These are phyloP conservation scores for Capsella bursapastoris DNA, from an alignment of 345 rosid species.

Conservation along the genomic window DNA sequence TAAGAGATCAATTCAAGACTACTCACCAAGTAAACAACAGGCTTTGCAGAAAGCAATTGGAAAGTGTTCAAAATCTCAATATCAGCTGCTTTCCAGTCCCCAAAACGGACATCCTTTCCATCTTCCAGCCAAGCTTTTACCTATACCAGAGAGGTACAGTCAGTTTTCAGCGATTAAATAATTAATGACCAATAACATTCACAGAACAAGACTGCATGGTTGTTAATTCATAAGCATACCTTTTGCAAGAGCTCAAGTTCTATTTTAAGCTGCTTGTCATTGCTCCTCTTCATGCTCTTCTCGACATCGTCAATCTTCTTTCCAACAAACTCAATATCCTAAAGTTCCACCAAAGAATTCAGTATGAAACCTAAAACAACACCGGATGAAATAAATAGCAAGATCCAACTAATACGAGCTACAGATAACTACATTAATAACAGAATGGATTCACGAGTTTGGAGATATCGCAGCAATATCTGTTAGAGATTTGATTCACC, in stretches of 20 bases:
- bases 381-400: slow-evolving; percentile 2
- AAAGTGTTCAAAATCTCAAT: slow-evolving; percentile 91
- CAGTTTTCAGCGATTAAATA: slow-evolving; percentile 7
- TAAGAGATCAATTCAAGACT: slow-evolving; percentile 11
- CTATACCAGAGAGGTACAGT: slow-evolving; percentile 47
- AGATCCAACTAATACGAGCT: background rate
- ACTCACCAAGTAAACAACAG: slow-evolving; percentile 92
- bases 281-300: slow-evolving; percentile 99
- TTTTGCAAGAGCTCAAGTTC: slow-evolving; percentile 67
- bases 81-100: slow-evolving; percentile 98
- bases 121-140: slow-evolving; percentile 84
- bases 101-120: slow-evolving; percentile 87
- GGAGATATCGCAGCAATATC: slow-evolving; percentile 18
- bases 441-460: background rate
- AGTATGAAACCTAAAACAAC: slow-evolving; percentile 19
- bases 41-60: slow-evolving; percentile 96
- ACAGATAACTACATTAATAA: background rate
- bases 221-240: slow-evolving; percentile 27
- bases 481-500: slow-evolving; percentile 49
- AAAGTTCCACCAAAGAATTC: slow-evolving; percentile 32
- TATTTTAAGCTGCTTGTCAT: slow-evolving; percentile 86
- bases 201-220: slow-evolving; percentile 3
- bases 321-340: slow-evolving; percentile 91
- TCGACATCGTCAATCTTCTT: slow-evolving; percentile 85
- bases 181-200: background rate